These are phyloP conservation scores for Fraxinus latifolia DNA, from an alignment of 305 asterid genomes.

Conservation along the genomic window DNA sequence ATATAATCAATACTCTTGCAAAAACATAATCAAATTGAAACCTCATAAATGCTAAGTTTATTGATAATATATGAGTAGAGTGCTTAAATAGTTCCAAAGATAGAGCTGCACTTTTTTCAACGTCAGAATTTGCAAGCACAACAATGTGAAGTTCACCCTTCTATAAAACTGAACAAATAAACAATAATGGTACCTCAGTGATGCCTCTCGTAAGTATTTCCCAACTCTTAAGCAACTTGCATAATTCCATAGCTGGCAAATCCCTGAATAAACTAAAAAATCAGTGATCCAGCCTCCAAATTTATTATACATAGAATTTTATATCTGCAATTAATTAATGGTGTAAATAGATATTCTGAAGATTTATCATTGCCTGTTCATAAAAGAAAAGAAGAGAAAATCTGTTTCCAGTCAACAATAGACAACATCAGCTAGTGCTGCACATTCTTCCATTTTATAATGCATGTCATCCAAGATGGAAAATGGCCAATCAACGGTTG, in stretches of 20 bases:
- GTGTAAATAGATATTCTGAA: background rate
- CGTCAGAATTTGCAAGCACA: background rate
- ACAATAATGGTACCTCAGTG: conserved; percentile 45
- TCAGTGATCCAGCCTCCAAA: background rate
- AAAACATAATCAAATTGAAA: background rate
- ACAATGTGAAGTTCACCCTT: background rate
- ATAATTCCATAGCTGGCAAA: conserved; percentile 53
- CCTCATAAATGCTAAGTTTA: background rate
- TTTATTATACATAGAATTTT: background rate
- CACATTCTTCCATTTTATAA: background rate
- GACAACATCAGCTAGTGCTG: conserved; percentile 5
- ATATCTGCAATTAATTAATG: conserved; percentile 1
- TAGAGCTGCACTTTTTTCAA: background rate
- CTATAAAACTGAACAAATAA: background rate
- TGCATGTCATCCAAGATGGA: background rate
- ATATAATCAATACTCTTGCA: background rate
- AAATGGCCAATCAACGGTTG: background rate
- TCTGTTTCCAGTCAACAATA: background rate
- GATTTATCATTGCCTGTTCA: background rate
- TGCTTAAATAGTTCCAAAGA: background rate
- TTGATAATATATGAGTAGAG: background rate
- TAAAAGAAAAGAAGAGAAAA: background rate
- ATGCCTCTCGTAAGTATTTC: conserved; percentile 52
- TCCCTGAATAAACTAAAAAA: conserved; percentile 45
- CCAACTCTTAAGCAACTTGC: conserved; percentile 68